Evolutionary conservation across 148 eudicot species (phyloP).

Genomic region (Amaranthus palmeri): DNA sequence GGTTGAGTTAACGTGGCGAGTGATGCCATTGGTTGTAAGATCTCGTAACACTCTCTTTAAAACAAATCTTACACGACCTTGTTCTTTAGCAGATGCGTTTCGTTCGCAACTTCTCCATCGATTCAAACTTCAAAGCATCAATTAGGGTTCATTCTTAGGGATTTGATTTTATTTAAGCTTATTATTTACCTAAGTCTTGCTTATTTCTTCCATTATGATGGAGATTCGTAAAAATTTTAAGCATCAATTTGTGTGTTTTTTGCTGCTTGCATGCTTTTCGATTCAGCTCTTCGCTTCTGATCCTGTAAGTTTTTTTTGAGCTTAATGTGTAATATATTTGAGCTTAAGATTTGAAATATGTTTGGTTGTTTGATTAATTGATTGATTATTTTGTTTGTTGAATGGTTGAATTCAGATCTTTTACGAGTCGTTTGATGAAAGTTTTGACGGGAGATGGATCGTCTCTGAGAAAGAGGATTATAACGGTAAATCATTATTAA

Average conservation of each 20-base stretch:
- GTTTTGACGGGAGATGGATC: constrained; percentile 81
- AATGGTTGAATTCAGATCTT: constrained; percentile 42
- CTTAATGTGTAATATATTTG: not conserved
- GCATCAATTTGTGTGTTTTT: constrained; percentile 26
- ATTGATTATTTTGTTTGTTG: not conserved
- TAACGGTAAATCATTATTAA: constrained; percentile 36
- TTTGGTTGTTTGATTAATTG: constrained; percentile 1
- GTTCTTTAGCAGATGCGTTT: constrained; percentile 20
- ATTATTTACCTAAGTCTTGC: too few relatives aligned
- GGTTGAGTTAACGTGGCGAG: constrained; percentile 27
- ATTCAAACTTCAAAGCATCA: not conserved
- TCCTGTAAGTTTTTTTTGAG: constrained; percentile 39
- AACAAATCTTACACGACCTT: constrained; percentile 1
- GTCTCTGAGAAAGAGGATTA: constrained; percentile 78
- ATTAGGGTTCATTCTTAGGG: not conserved
- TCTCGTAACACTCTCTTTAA: constrained; percentile 20
- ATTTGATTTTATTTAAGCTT: not conserved
- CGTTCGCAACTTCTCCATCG: constrained; percentile 11
- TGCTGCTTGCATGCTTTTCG: constrained; percentile 39
- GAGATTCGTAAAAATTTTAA: constrained; percentile 31
- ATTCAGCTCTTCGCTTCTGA: constrained; percentile 48
- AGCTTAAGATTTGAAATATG: not conserved
- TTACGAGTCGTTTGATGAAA: constrained; percentile 70
- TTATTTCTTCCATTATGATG: constrained; percentile 23
- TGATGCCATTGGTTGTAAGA: constrained; percentile 41